Evolutionary conservation across 2,329 filamentous ascomycete genomes (phyloP), one percentile per base, ranked within the genome.

Genomic region (Ilyonectria sp.): DNA sequence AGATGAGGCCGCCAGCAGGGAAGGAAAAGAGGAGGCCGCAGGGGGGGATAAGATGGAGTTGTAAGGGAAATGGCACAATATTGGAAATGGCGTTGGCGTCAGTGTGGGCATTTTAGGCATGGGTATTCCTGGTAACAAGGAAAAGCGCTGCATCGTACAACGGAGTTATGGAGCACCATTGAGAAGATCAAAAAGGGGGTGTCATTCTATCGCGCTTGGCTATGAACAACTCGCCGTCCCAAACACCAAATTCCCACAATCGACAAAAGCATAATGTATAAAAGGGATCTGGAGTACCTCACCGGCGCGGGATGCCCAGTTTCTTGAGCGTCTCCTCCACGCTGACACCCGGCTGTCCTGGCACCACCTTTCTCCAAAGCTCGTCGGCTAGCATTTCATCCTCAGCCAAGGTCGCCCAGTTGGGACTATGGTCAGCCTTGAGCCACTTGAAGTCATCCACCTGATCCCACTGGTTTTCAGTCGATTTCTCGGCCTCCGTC

Each of bases 381-480:
- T 87, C 83, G 2, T 91, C 88, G 0, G 82, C 72, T 13, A 95
- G 81, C 26, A 87, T 86, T 61, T 91, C 83, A 1, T 84, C 84
- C 59, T 90, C 86, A 1, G 89, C 84, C 23, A 98, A 74, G 2
- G 94, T 81, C 37, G 85, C 89, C 94, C 95, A 99, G 78, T 99
- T 95, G 2, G 96, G 96, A 77, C 94, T 98, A 33, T 90, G 89
- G 65, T 93, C 94, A 17, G 89, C 86, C 80, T 95, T 97, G 70
- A 98, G 87, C 96, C 96, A 98, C 82, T 97, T 97, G 86, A 99
- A 99, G 79, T 99, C 96, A 79, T 98, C 94, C 17, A 98, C 93
- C 75, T 96, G 90, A 74, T 95, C 88, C 94, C 94, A 99, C 75
- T 92, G 89, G 78, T 97, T 95, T 65, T 82, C 81, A 4, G 76